These are phyloP conservation scores for Neurospora hispaniola DNA, from an alignment of 495 filamentous ascomycete species.

Conservation along the genomic window DNA sequence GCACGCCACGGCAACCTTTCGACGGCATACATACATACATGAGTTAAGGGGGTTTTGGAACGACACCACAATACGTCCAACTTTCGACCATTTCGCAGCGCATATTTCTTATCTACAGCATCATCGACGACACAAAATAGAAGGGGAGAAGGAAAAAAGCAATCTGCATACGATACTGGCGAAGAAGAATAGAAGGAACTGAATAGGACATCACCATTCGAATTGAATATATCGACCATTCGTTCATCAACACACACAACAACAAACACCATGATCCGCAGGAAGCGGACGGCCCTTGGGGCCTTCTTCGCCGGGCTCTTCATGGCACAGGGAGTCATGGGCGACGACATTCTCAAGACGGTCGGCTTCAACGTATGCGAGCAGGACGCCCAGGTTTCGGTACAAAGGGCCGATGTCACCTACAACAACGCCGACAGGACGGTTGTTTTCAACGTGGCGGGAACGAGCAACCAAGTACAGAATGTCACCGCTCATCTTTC, in stretches of 20 bases:
- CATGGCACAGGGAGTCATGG: constrained; percentile 32
- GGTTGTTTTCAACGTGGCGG: constrained; percentile 75
- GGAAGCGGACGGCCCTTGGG: constrained; percentile 8
- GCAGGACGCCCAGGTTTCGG: constrained; percentile 50
- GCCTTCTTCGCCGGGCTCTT: constrained; percentile 26
- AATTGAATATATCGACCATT: neutral
- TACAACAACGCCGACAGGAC: constrained; percentile 64
- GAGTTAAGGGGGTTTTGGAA: neutral
- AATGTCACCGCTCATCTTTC: constrained; percentile 72
- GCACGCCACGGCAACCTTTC: neutral
- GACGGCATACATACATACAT: neutral
- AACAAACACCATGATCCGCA: neutral
- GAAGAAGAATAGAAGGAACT: neutral
- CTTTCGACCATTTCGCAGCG: neutral
- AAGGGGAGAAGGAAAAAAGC: neutral
- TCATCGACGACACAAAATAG: neutral
- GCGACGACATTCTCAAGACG: constrained; percentile 67
- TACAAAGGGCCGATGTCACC: constrained; percentile 63
- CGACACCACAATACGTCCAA: neutral
- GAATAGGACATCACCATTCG: neutral
- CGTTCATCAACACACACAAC: neutral
- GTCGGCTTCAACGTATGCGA: constrained; percentile 69
- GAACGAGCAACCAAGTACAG: constrained; percentile 59
- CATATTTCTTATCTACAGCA: neutral
- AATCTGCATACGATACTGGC: neutral